These are phyloP conservation scores for Polygonum aviculare DNA, from an alignment of 148 eudicot species.

Conservation along the genomic window DNA sequence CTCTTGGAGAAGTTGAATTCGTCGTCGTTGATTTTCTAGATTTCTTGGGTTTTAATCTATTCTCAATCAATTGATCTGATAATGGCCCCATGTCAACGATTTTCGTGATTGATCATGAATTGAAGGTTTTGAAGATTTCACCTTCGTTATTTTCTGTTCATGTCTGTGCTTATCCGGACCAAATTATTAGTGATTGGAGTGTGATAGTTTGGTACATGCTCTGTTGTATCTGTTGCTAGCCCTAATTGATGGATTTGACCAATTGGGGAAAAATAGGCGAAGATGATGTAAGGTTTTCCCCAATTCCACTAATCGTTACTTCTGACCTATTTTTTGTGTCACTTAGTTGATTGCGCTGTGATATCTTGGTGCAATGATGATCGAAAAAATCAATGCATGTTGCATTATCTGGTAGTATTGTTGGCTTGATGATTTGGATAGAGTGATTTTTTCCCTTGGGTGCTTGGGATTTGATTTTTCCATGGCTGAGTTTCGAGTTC, in stretches of 20 bases:
- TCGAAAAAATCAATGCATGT: too few relatives aligned
- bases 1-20: neutral
- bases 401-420: too few relatives aligned
- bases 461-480: too few relatives aligned
- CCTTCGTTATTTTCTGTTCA: neutral
- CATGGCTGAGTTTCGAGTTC: too few relatives aligned
- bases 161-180: neutral
- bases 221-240: neutral
- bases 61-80: neutral
- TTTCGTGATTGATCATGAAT: neutral
- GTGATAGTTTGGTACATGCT: neutral
- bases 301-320: too few relatives aligned
- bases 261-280: too few relatives aligned
- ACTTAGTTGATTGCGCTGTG: too few relatives aligned
- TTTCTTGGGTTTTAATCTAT: neutral
- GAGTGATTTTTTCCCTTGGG: too few relatives aligned
- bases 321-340: too few relatives aligned
- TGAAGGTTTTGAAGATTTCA: neutral
- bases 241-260: constrained; percentile 1
- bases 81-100: constrained; percentile 1
- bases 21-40: neutral
- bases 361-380: too few relatives aligned
- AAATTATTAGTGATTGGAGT: constrained; percentile 3
- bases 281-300: too few relatives aligned
- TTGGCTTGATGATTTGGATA: too few relatives aligned